These are phyloP conservation scores for Pinus albicaulis DNA, from an alignment of 75 land plant genomes.

Conservation along the genomic window DNA sequence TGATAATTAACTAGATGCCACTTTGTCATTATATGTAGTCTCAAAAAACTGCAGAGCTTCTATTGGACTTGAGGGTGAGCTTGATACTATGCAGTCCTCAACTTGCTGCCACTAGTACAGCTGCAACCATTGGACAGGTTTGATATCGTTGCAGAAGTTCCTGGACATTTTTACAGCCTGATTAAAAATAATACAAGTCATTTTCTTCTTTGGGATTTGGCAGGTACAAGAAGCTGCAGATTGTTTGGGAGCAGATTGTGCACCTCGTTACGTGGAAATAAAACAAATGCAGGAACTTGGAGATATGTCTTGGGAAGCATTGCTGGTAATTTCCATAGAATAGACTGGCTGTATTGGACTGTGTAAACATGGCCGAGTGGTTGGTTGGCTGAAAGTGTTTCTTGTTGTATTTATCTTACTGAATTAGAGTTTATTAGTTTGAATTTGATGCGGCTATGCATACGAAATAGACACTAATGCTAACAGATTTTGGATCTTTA, in stretches of 20 bases:
- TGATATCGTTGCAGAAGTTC: not conserved
- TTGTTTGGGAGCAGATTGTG: constrained; percentile 85
- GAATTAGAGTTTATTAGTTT: not conserved
- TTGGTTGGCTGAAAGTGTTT: not conserved
- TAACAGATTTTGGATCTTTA: not conserved
- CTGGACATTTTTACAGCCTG: not conserved
- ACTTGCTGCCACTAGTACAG: constrained; percentile 54
- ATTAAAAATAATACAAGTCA: not conserved
- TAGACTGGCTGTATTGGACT: not conserved
- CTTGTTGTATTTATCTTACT: not conserved
- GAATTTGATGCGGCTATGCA: not conserved
- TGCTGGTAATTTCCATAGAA: constrained; percentile 12
- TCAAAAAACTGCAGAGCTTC: constrained; percentile 88
- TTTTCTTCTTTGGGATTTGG: constrained; percentile 6
- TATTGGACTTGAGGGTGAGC: constrained; percentile 68
- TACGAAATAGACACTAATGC: not conserved
- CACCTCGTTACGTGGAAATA: constrained; percentile 78
- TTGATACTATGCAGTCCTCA: constrained; percentile 64
- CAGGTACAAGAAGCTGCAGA: constrained; percentile 98
- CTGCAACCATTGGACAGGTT: constrained; percentile 65
- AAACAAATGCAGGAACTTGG: constrained; percentile 60
- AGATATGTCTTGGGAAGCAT: constrained; percentile 44
- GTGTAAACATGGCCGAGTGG: not conserved
- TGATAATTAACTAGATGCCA: constrained; percentile 1
- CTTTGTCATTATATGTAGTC: constrained; percentile 47